A percentile compares a stretch with the other conserved stretches of the same genome.
Conservation (phyloP, 805 yeast species). For the Ogataea neopini region DNA sequence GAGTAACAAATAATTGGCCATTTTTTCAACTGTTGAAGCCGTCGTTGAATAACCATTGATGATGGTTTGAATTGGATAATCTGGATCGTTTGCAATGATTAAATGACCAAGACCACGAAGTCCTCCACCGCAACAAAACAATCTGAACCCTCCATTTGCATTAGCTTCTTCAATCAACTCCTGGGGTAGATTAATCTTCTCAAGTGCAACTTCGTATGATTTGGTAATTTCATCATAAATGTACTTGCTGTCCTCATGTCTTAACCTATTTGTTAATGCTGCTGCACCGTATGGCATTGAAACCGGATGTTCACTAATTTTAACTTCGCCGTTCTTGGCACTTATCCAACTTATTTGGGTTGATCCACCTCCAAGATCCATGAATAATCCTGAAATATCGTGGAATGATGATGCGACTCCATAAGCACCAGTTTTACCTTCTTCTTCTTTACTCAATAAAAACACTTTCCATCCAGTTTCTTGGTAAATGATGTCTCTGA, state of each 20-base stretch:
- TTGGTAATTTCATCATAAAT: slow-evolving; percentile 54
- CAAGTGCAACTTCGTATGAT: slow-evolving; percentile 51
- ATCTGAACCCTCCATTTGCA: slow-evolving; percentile 57
- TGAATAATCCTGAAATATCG: slow-evolving; percentile 62
- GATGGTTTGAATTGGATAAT: slow-evolving; percentile 68
- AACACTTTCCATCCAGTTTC: slow-evolving; percentile 69
- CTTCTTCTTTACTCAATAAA: slow-evolving; percentile 60
- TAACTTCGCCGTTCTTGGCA: slow-evolving; percentile 54
- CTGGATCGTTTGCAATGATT: slow-evolving; percentile 47
- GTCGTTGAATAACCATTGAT: slow-evolving; percentile 69
- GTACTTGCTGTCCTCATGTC: slow-evolving; percentile 48
- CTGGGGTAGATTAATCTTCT: slow-evolving; percentile 52
- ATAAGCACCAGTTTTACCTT: slow-evolving; percentile 65
- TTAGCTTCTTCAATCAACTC: slow-evolving; percentile 51
- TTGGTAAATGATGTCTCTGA: slow-evolving; percentile 54
- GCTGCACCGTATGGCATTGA: slow-evolving; percentile 77
- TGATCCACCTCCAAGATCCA: slow-evolving; percentile 76
- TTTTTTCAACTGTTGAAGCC: slow-evolving; percentile 48
- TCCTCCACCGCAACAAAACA: slow-evolving; percentile 76
- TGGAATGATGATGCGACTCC: slow-evolving; percentile 77
- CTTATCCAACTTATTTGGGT: slow-evolving; percentile 71
- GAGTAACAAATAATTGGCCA: slow-evolving; percentile 52
- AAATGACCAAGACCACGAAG: slow-evolving; percentile 69
- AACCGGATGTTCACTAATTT: slow-evolving; percentile 56
- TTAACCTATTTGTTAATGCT: slow-evolving; percentile 56